Evolutionary conservation across 176 grass and related monocot species (phyloP), one percentile per base, ranked within the genome.

Genomic region (Aegilops speltoides): DNA sequence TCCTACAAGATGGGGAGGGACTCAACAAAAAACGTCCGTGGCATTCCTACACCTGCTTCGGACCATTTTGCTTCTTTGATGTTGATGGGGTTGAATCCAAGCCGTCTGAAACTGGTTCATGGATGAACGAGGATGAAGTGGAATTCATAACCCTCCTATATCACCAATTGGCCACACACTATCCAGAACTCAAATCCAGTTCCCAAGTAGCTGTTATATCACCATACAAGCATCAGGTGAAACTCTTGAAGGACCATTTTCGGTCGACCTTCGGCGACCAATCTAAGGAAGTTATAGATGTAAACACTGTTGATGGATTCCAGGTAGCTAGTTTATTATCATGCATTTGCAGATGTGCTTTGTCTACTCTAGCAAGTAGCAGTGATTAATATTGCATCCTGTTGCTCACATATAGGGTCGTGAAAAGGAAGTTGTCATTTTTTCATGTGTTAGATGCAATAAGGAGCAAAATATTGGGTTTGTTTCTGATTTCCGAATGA

Each of bases 241-340:
- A 95, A 82, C 76, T 95, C 70, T 79, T 98, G 84, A 83, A 81
- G 80, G 89, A 94, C 34, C 86, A 80, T 71, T 95, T 98, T 34
- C 84, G 82, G 37, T 92, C 74, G 4, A 95, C 96, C 67, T 98
- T 98, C 87, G 93, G 96, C 31, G 88, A 95, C 48, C 88, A 94
- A 74, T 90, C 88, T 74, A 89, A 95, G 83, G 89, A 95, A 83
- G 78, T 92, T 62, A 90, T 98, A 84, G 96, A 98, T 86, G 88
- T 98, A 81, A 98, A 95, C 79, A 98, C 96, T 28, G 91, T 94
- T 59, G 96, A 98, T 95, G 93, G 93, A 26, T 98, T 98, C 82
- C 96, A 98, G 93, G 96, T 95, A 82, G 80, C 25, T 82, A 68
- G 33, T 84, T 77, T 40, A 81, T 70, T 64, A 80, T 61, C 59